Evolutionary conservation across 768 basidiomycete genomes (phyloP).

Genomic region (Auricularia sp.): DNA sequence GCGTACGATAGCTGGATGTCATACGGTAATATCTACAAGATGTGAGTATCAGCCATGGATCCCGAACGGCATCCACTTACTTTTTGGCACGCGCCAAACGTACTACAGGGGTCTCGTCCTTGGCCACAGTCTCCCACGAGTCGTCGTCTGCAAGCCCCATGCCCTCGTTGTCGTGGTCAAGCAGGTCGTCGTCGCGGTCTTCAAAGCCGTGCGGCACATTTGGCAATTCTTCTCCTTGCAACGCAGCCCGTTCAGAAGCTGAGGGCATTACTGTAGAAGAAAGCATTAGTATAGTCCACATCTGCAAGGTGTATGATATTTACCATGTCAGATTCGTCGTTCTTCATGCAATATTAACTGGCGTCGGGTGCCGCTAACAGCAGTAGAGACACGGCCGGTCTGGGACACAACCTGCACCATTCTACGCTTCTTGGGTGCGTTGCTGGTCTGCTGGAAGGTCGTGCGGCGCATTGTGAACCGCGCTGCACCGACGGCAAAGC

Average conservation of each 20-base stretch:
- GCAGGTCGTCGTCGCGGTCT: background rate
- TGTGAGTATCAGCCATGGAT: background rate
- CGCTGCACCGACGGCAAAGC: no score
- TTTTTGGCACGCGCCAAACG: background rate
- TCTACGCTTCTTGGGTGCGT: no score
- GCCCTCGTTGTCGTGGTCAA: background rate
- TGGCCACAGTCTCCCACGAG: background rate
- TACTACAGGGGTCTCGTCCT: background rate
- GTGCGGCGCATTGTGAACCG: no score
- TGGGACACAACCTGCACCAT: no score
- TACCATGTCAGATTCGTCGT: background rate
- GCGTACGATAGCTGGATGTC: background rate
- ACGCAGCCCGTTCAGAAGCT: background rate
- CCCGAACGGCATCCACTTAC: background rate
- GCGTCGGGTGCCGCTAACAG: no score
- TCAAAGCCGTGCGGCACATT: background rate
- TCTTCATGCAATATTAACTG: no score
- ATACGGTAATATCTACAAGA: background rate
- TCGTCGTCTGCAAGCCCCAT: background rate
- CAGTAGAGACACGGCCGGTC: no score
- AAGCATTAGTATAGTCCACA: background rate
- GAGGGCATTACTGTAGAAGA: background rate
- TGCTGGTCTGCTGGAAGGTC: no score
- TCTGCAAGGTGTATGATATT: background rate
- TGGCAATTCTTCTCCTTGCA: background rate